Base-by-base conservation (phyloP, 2,329 filamentous ascomycete genomes). In the Chrysoporthe cubensis region DNA sequence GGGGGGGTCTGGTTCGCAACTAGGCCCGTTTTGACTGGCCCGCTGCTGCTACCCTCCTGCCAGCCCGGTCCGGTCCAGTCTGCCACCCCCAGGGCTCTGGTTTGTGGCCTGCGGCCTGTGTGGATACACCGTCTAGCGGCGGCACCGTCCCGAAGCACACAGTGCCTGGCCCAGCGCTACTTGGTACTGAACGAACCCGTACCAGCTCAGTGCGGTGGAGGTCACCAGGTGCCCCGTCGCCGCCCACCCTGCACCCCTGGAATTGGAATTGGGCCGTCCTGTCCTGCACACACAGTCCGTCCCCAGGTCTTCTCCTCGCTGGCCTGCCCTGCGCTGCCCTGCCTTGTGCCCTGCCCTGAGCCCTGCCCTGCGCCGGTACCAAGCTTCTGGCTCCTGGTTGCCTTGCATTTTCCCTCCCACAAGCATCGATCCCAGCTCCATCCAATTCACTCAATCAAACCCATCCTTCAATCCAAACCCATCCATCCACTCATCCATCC, bases 371-470 rank as follows among this genome's bases (percentile, higher is more conserved):
- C 21, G 54, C 62, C n/a, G n/a, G n/a, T 26, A 26, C 42, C 62
- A 64, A 56, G 52, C 62, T 64, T 44, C 26, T 60, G 37, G 37
- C 57, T 60, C 18, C 57, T 57, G 50, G 40, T 44, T 56, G 50
- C 52, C 52, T 46, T 68, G 66, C 68, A 62, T 68, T 68, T 62
- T 62, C 65, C 52, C 21, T 63, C 65, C 66, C 65, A 62, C 65
- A 67, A 40, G 56, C 65, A 68, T 52, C 63, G 44, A 59, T 65
- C 63, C 68, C 68, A 68, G 66, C 62, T 66, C 62, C 67, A 68
- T 40, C 58, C 64, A 63, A 48, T 56, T 62, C 43, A 26, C 26
- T 54, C 65, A 58, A 64, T 65, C 64, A 61, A 69, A 21, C 56
- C 21, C 68, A 52, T 67, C 58, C 57, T 26, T 52, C 65, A 66